Evolutionary conservation across 2,329 filamentous ascomycete genomes (phyloP), one percentile per base, ranked within the genome.

Genomic region (Aspergillus sp.): DNA sequence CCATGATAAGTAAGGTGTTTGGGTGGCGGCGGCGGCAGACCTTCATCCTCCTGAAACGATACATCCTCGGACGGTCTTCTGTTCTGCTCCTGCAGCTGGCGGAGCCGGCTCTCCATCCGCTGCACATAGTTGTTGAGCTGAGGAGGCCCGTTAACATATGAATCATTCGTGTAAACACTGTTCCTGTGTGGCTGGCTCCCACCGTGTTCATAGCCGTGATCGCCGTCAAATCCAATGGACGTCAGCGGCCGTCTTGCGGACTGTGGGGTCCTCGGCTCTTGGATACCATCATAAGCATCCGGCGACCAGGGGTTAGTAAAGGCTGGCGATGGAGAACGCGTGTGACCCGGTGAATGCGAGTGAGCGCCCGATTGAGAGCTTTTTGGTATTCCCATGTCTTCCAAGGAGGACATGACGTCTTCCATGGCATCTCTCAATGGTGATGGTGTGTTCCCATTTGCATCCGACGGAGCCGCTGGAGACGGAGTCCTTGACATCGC

Each of bases 391-490:
- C 80, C 80, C 68, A 98, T 84, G 39, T 88, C 86, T 52, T 93
- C 81, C 26, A 98, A 63, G 35, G 91, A 93, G 44, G 91, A 86
- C 77, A 96, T 95, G 3, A 98, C 88, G 58, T 93, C 89, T 52
- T 96, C 89, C 86, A 98, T 98, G 1, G 91, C 91, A 57, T 88
- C 86, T 37, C 91, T 74, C 3, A 98, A 66, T 0, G 91, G 91
- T 2, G 91, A 96, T 1, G 91, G 91, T 0, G 91, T 98, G 55
- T 84, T 66, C 1, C 77, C 78, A 27, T 71, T 74, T 24, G 67
- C 66, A 28, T 70, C 75, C 2, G 85, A 86, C 3, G 76, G 58
- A 8, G 58, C 55, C 10, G 50, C 55, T 7, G 69, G 67, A 6
- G 72, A 74, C 5, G 68, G 65, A 7, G 63, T 66, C 42, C 69